These are phyloP conservation scores for Rostrohypoxylon terebratum DNA, from an alignment of 495 filamentous ascomycete genomes.

Conservation along the genomic window DNA sequence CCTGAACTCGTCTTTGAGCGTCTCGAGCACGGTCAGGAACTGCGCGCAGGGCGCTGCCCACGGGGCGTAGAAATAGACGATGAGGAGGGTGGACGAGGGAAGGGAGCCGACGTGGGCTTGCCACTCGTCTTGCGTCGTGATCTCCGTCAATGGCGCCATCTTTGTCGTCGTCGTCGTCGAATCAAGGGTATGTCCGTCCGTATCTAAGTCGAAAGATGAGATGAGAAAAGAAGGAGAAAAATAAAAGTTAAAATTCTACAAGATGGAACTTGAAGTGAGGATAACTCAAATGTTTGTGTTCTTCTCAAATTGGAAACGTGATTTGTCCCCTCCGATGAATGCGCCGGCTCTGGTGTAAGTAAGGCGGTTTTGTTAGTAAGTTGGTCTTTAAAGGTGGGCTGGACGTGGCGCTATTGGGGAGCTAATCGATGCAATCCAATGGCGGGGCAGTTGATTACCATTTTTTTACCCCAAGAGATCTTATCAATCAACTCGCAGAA, in stretches of 20 bases:
- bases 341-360: slow-evolving; percentile 22
- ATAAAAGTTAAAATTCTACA: not conserved
- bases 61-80: slow-evolving; percentile 93
- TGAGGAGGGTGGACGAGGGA: slow-evolving; percentile 73
- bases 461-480: slow-evolving; percentile 28
- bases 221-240: not conserved
- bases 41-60: slow-evolving; percentile 98
- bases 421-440: slow-evolving; percentile 33
- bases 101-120: slow-evolving; percentile 70
- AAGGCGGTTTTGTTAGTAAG: not conserved
- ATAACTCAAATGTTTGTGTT: not conserved
- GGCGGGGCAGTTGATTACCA: slow-evolving; percentile 52
- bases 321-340: slow-evolving; percentile 36
- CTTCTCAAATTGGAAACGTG: not conserved
- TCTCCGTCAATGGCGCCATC: slow-evolving; percentile 68
- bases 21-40: slow-evolving; percentile 86
- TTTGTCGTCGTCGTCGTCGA: slow-evolving; percentile 11
- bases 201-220: not conserved
- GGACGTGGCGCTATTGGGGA: slow-evolving; percentile 3
- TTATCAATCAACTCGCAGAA: slow-evolving; percentile 34
- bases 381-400: slow-evolving; percentile 13
- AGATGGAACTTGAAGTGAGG: not conserved
- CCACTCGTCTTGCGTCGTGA: slow-evolving; percentile 77
- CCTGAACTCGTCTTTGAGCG: slow-evolving; percentile 83
- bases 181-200: not conserved